phyloP scores from a whole-genome alignment of 139 green algal genomes.

The Pleodorina starrii region DNA sequence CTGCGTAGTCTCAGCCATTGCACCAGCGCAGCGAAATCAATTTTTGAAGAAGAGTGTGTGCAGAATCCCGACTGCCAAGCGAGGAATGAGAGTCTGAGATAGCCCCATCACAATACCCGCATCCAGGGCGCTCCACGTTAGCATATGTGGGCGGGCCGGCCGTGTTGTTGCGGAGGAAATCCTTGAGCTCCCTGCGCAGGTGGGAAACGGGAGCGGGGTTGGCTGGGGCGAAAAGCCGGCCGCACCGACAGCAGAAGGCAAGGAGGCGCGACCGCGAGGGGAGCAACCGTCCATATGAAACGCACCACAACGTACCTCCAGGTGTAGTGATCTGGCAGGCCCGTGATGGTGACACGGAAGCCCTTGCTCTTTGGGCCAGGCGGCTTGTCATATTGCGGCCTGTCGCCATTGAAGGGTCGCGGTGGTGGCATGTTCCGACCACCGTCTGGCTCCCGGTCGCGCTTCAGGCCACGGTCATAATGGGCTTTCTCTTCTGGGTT shows the following conservation, averaged over 20 bases:
- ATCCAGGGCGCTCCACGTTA: slow-evolving; percentile 35
- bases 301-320: slow-evolving; percentile 17
- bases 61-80: too few relatives aligned
- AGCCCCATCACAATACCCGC: slow-evolving; percentile 31
- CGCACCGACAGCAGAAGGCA: too few relatives aligned
- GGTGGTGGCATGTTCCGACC: not conserved
- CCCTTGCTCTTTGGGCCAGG: slow-evolving; percentile 34
- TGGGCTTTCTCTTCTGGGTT: slow-evolving; percentile 39
- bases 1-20: too few relatives aligned
- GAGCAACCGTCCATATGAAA: too few relatives aligned
- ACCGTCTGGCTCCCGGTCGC: not conserved
- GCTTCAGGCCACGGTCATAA: not conserved
- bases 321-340: slow-evolving; percentile 13
- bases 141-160: slow-evolving; percentile 18
- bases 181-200: slow-evolving; percentile 31
- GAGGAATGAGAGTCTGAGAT: not conserved
- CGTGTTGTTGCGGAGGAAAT: slow-evolving; percentile 30
- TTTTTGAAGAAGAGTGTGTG: too few relatives aligned
- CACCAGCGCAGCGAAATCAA: too few relatives aligned
- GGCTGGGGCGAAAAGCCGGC: too few relatives aligned
- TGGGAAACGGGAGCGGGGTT: too few relatives aligned
- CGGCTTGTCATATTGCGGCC: slow-evolving; percentile 22
- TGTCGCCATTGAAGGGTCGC: not conserved
- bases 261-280: too few relatives aligned
- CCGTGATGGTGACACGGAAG: slow-evolving; percentile 13